These are phyloP conservation scores for Falciphora oryzae DNA, from an alignment of 2,329 filamentous ascomycete genomes.

Conservation along the genomic window DNA sequence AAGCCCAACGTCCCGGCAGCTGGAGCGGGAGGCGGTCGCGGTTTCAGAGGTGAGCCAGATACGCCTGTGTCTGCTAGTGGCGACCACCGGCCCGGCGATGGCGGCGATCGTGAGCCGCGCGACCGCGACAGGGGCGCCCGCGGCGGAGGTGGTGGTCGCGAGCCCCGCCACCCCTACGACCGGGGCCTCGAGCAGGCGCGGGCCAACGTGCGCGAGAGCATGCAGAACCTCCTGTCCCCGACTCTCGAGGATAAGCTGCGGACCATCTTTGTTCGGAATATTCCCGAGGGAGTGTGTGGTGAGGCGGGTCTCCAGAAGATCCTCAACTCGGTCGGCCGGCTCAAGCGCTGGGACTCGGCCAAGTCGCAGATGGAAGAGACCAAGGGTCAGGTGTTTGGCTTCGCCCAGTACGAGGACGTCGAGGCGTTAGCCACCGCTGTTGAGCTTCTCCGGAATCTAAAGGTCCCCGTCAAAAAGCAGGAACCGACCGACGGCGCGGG, in stretches of 20 bases:
- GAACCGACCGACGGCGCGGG: conserved; percentile 35
- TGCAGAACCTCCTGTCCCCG: conserved; percentile 71
- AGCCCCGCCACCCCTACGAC: conserved; percentile 54
- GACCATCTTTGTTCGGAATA: conserved; percentile 83
- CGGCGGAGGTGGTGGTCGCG: conserved; percentile 28
- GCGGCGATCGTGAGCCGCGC: conserved; percentile 50
- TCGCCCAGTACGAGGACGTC: conserved; percentile 90
- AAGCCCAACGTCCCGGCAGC: conserved; percentile 41
- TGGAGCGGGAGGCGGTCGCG: conserved; percentile 36
- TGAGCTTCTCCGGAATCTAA: conserved; percentile 75
- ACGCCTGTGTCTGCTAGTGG: conserved; percentile 31
- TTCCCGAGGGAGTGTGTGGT: conserved; percentile 70
- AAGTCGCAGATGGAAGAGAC: conserved; percentile 56
- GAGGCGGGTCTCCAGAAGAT: conserved; percentile 77
- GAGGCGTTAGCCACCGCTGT: conserved; percentile 82
- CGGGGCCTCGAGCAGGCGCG: conserved; percentile 62
- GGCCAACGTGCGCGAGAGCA: conserved; percentile 59
- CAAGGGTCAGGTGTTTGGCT: conserved; percentile 83
- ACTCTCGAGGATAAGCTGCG: conserved; percentile 86
- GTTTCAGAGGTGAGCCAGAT: conserved; percentile 41
- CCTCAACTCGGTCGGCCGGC: conserved; percentile 66
- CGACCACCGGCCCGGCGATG: conserved; percentile 39
- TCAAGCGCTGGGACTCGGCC: conserved; percentile 81
- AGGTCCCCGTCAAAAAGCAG: conserved; percentile 77
- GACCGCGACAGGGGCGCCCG: neutral